Percentiles rank a stretch among this genome's conserved stretches.
Evolutionary conservation across 2,329 filamentous ascomycete genomes (phyloP).

Genomic region (Drechmeria coniospora): DNA sequence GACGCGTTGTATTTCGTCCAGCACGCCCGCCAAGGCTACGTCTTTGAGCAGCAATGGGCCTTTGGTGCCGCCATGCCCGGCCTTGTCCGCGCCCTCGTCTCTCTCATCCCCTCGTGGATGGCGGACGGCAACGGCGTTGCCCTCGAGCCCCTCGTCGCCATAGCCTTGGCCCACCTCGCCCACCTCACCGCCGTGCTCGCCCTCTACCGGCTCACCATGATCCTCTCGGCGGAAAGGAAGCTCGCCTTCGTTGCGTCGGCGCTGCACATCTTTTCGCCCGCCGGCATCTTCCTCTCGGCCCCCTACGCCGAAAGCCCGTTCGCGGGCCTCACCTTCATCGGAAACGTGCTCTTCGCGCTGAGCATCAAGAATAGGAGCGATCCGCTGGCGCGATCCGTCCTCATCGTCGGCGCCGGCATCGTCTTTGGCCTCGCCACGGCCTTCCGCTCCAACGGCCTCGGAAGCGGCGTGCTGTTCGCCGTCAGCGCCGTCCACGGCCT

Average conservation of each 20-base stretch:
- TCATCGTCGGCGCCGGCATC: constrained; percentile 46
- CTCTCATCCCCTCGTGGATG: constrained; percentile 13
- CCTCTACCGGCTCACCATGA: constrained; percentile 50
- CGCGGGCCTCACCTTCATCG: constrained; percentile 60
- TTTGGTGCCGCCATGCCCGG: constrained; percentile 43
- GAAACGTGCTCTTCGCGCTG: constrained; percentile 52
- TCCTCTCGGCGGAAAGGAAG: constrained; percentile 34
- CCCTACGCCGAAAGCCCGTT: constrained; percentile 75
- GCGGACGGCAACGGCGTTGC: constrained; percentile 5
- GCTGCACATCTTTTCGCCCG: constrained; percentile 74
- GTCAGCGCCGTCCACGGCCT: constrained; percentile 35
- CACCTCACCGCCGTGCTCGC: constrained; percentile 64
- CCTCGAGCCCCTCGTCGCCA: constrained; percentile 37
- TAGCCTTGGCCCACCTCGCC: constrained; percentile 53
- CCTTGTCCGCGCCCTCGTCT: constrained; percentile 21
- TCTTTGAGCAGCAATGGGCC: constrained; percentile 76
- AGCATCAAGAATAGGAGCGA: constrained; percentile 15
- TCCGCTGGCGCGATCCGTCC: constrained; percentile 24
- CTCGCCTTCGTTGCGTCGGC: constrained; percentile 53
- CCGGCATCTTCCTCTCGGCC: constrained; percentile 75
- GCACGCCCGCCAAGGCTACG: constrained; percentile 44
- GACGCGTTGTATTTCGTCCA: constrained; percentile 66
- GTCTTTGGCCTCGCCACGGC: constrained; percentile 57
- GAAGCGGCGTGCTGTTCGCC: constrained; percentile 65
- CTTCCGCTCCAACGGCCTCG: constrained; percentile 72